These are phyloP conservation scores for Ophiostoma triangulosporum DNA, from an alignment of 2,329 filamentous ascomycete genomes.

Conservation along the genomic window DNA sequence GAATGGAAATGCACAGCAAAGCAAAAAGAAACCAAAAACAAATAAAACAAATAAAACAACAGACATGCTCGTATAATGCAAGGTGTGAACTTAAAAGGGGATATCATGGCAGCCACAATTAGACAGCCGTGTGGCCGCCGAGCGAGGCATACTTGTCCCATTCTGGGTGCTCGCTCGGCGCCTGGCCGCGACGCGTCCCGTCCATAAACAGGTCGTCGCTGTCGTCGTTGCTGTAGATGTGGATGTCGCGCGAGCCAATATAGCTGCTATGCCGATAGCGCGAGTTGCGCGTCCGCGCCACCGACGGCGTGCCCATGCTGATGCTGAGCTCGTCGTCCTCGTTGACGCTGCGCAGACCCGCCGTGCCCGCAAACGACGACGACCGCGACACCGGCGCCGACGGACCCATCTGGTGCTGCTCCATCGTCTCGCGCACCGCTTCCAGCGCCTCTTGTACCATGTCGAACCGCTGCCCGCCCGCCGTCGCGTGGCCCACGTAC, in stretches of 20 bases:
- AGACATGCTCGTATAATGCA: background rate
- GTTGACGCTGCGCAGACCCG: conserved; percentile 6
- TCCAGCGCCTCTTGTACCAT: conserved; percentile 8
- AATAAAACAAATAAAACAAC: background rate
- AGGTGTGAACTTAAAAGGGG: too few species aligned
- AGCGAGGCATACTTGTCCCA: conserved; percentile 34
- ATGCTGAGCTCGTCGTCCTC: conserved; percentile 5
- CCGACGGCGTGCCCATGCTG: too few species aligned
- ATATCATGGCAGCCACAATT: too few species aligned
- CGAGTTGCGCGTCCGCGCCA: background rate
- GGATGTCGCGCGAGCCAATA: conserved; percentile 10
- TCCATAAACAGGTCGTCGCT: background rate
- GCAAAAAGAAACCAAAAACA: background rate
- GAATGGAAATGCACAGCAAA: background rate
- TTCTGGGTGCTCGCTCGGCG: conserved; percentile 18
- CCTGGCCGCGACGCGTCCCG: background rate
- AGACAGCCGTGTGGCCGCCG: conserved; percentile 26
- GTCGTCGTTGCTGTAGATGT: background rate
- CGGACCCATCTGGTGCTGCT: conserved; percentile 1
- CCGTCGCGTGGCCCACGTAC: background rate
- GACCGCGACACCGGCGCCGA: conserved; percentile 1
- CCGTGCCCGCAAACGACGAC: conserved; percentile 6
- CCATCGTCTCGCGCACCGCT: conserved; percentile 5
- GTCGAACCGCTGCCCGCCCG: conserved; percentile 4
- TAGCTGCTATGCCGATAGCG: conserved; percentile 11